Evolutionary conservation across 2,329 filamentous ascomycete species (phyloP).

Genomic region (Cryphonectria parasitica): DNA sequence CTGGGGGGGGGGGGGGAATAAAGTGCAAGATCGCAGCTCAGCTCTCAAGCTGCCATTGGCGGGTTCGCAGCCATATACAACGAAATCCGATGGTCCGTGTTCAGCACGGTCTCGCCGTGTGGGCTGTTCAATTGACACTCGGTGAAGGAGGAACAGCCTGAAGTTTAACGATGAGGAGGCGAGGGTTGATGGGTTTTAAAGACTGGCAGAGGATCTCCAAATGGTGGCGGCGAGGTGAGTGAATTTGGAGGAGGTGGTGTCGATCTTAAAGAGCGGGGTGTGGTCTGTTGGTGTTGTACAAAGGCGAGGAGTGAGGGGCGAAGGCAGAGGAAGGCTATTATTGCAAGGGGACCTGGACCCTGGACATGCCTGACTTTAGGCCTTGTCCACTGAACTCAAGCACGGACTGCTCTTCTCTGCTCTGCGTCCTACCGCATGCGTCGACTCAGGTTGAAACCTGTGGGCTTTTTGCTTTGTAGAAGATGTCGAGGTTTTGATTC

Average conservation of each 20-base stretch:
- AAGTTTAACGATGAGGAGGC: constrained; percentile 29
- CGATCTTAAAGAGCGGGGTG: constrained; percentile 27
- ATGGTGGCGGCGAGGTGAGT: constrained; percentile 5
- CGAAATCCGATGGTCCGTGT: background rate
- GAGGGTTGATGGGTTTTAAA: background rate
- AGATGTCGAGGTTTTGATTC: background rate
- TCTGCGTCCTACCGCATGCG: background rate
- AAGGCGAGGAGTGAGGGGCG: background rate
- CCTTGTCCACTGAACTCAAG: background rate
- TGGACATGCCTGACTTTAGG: background rate
- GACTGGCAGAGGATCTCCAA: background rate
- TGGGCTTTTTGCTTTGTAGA: background rate
- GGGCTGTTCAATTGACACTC: background rate
- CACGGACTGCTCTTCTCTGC: background rate
- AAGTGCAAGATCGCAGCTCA: constrained; percentile 5
- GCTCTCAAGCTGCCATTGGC: constrained; percentile 14
- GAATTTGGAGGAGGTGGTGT: constrained; percentile 11
- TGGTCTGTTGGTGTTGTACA: constrained; percentile 11
- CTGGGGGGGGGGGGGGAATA: background rate
- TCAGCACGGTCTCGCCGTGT: background rate
- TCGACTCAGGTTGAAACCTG: background rate
- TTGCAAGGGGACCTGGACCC: constrained; percentile 7
- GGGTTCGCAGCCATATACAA: constrained; percentile 6
- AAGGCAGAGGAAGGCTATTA: background rate
- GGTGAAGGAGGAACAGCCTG: background rate